These are phyloP conservation scores for Populus hybrid DNA, from an alignment of 441 rosid species.

Conservation along the genomic window DNA sequence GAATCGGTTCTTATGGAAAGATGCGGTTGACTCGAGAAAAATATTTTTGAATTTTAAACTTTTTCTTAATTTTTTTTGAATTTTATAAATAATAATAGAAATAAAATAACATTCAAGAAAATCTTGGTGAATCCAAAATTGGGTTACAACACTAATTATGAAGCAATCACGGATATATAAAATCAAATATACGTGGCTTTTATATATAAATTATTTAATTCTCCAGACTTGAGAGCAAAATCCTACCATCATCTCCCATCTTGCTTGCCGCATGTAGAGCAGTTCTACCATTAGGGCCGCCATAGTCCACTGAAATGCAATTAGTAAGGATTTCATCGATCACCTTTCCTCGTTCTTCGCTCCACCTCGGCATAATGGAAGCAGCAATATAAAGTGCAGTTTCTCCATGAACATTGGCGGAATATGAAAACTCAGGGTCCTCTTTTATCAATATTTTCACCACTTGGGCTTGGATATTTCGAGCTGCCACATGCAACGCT, in stretches of 20 bases:
- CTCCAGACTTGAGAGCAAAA: too few relatives aligned
- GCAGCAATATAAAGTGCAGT: conserved; percentile 16
- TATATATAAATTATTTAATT: too few relatives aligned
- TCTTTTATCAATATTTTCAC: not conserved
- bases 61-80: too few relatives aligned
- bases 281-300: not conserved
- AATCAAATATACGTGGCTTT: too few relatives aligned
- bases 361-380: too few relatives aligned
- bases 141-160: not conserved
- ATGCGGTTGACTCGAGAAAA: too few relatives aligned
- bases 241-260: fast-evolving
- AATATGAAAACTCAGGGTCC: not conserved
- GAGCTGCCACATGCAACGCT: conserved; percentile 7
- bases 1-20: too few relatives aligned
- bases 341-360: fast-evolving
- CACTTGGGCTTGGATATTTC: not conserved
- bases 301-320: not conserved
- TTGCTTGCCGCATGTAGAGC: not conserved
- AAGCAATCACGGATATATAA: too few relatives aligned
- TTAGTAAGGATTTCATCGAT: not conserved
- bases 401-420: not conserved
- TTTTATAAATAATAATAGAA: too few relatives aligned
- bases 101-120: too few relatives aligned
- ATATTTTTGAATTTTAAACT: too few relatives aligned
- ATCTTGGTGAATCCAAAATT: too few relatives aligned